Conservation (phyloP, 1,284 basidiomycete genomes). For the Marasmius tenuissimus region DNA sequence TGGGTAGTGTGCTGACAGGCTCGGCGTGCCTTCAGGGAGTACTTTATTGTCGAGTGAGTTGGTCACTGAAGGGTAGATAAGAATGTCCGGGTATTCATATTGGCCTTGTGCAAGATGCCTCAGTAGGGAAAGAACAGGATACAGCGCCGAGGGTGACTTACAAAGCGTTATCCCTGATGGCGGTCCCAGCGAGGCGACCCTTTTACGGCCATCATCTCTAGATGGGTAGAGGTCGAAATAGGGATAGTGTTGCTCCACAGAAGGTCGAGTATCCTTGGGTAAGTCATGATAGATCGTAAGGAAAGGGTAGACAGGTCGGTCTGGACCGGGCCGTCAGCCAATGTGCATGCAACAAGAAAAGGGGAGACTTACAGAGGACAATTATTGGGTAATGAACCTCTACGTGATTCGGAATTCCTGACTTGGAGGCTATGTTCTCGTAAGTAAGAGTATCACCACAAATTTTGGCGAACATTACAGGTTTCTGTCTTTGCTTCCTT, state of each 20-base stretch:
- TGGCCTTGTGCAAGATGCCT: background rate
- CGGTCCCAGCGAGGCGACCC: too few species aligned
- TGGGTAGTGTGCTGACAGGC: conserved; percentile 1
- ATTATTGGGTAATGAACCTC: background rate
- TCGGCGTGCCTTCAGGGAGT: background rate
- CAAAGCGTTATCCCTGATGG: background rate
- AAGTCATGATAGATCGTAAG: background rate
- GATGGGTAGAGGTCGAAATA: too few species aligned
- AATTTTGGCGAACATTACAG: too few species aligned
- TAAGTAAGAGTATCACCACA: background rate
- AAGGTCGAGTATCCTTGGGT: background rate
- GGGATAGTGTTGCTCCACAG: too few species aligned
- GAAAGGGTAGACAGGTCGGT: background rate
- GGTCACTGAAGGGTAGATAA: background rate
- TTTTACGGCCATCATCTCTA: too few species aligned
- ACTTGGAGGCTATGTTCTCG: background rate
- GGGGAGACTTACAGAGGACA: background rate
- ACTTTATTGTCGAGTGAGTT: background rate
- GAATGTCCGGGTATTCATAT: background rate
- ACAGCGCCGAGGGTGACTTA: background rate
- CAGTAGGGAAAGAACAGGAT: background rate
- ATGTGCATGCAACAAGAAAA: background rate
- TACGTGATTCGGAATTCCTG: background rate
- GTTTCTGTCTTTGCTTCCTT: too few species aligned
- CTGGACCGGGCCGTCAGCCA: background rate